Evolutionary conservation across 2,329 filamentous ascomycete genomes (phyloP), one percentile per base, ranked within the genome.

Genomic region (Penicillium vulpinum): DNA sequence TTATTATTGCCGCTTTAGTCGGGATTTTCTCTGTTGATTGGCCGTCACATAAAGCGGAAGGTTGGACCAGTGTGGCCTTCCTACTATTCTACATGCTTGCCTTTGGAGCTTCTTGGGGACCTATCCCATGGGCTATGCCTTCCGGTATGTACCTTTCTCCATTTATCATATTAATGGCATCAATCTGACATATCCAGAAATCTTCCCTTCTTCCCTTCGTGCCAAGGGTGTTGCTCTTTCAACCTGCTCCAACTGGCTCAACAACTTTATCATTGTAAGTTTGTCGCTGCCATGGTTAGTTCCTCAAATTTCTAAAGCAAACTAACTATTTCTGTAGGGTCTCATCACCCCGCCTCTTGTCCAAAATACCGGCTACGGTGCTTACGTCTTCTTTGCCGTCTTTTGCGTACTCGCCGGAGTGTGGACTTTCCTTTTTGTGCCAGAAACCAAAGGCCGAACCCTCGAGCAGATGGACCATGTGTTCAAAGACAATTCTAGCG

Each of bases 161-260:
- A 28, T n/a, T 35, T 22, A n/a, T n/a, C 5, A 2, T 21, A 7
- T 26, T 13, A 5, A 40, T 24, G 9, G 9, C 28, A 54, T 47
- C n/a, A 15, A 48, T 43, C 60, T 61, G 68, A 28, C 11, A n/a
- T 70, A 73, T 0, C 77, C 80, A 29, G 84, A 91, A 59, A 85
- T 90, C n/a, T 88, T 88, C 41, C 84, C 85, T 0, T 81, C 80
- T 1, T 80, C 78, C 0, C 73, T 84, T 0, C 78, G 86, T 7
- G 85, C 86, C 3, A 89, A 88, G 68, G 88, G 87, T 33, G 85
- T 87, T 0, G 85, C 85, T 1, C 74, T 88, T 2, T 85, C 84
- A 0, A 88, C 85, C 0, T 84, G 81, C 57, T 81, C 81, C 6
- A 87, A 86, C 72, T 90, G 88, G 80, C 71, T 87, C 2, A 84